These are phyloP conservation scores for Puccinia hordei DNA, from an alignment of 1,284 basidiomycete genomes.

Conservation along the genomic window DNA sequence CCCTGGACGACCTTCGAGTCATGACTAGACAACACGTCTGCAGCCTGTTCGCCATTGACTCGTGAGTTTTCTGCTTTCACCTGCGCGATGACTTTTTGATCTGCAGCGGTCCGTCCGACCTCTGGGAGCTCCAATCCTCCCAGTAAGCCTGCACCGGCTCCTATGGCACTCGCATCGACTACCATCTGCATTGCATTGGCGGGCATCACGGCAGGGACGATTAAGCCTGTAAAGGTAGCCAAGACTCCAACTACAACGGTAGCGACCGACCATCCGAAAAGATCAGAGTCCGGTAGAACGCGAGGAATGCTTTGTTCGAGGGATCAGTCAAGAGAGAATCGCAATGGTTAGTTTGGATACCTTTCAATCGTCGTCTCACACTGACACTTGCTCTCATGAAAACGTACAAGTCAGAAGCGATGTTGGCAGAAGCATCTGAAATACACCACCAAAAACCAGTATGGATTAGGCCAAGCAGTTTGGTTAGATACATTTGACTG, in stretches of 20 bases:
- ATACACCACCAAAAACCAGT: background rate
- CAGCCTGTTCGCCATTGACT: background rate
- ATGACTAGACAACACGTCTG: conserved; percentile 22
- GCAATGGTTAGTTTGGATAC: background rate
- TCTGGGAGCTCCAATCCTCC: conserved; percentile 11
- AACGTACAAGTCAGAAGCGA: conserved; percentile 48
- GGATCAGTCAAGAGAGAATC: background rate
- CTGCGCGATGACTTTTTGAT: background rate
- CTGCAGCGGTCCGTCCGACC: background rate
- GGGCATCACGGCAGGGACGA: conserved; percentile 40
- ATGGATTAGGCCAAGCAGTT: background rate
- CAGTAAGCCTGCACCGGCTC: conserved; percentile 26
- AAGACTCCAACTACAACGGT: conserved; percentile 42
- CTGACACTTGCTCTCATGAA: background rate
- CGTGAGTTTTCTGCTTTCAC: background rate
- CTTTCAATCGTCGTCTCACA: background rate
- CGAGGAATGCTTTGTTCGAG: conserved; percentile 29
- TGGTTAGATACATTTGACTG: background rate
- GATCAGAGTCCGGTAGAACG: background rate
- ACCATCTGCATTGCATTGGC: conserved; percentile 47
- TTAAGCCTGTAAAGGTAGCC: conserved; percentile 27
- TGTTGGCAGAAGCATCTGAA: conserved; percentile 40
- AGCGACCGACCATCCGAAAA: conserved; percentile 48
- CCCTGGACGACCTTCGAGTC: background rate
- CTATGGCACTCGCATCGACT: conserved; percentile 14